Evolutionary conservation across 805 yeast species (phyloP).

Genomic region (Metschnikowia orientalis): DNA sequence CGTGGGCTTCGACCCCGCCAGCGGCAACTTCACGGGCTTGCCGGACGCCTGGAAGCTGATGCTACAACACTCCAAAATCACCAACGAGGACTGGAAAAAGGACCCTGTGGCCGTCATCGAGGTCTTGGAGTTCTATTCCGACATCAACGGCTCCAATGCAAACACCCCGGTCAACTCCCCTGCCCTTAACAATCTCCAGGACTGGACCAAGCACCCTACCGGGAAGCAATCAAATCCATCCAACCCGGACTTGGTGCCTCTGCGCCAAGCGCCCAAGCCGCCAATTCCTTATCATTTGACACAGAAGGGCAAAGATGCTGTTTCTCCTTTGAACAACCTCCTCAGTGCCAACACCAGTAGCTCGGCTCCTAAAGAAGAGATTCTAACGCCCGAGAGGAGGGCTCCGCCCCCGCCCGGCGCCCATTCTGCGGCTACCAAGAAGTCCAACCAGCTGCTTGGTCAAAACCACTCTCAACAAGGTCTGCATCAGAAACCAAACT

Average conservation of each 20-base stretch:
- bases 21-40: slow-evolving; percentile 52
- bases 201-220: slow-evolving; percentile 38
- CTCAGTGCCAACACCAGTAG: slow-evolving; percentile 21
- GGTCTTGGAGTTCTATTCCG: slow-evolving; percentile 53
- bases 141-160: slow-evolving; percentile 40
- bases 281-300: slow-evolving; percentile 39
- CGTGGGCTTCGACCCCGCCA: slow-evolving; percentile 79
- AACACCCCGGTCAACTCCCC: slow-evolving; percentile 29
- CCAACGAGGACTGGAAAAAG: slow-evolving; percentile 58
- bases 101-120: slow-evolving; percentile 64
- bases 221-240: slow-evolving; percentile 7
- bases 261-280: slow-evolving; percentile 41
- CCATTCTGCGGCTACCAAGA: no score
- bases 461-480: neutral
- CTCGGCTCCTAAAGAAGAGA: slow-evolving; percentile 13
- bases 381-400: slow-evolving; percentile 46
- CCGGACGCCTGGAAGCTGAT: slow-evolving; percentile 57
- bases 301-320: slow-evolving; percentile 13
- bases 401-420: slow-evolving; percentile 56
- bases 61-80: slow-evolving; percentile 55
- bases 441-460: slow-evolving; percentile 2
- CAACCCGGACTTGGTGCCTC: slow-evolving; percentile 27
- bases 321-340: slow-evolving; percentile 34
- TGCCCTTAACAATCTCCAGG: slow-evolving; percentile 31
- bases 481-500: neutral